These are phyloP conservation scores for Monosporascus ibericus DNA, from an alignment of 2,329 filamentous ascomycete genomes.

Conservation along the genomic window DNA sequence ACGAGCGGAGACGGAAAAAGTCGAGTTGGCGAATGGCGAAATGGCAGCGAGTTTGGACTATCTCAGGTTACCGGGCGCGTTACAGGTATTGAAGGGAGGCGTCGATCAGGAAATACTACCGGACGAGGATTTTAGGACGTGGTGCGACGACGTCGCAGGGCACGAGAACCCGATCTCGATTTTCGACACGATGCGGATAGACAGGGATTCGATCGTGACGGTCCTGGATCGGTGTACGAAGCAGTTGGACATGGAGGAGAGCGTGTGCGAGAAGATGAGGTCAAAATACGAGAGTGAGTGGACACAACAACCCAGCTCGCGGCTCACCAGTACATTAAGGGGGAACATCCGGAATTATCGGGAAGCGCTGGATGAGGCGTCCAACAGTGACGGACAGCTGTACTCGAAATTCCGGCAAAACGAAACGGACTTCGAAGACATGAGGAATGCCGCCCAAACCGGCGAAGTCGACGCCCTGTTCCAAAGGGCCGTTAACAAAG, in stretches of 20 bases:
- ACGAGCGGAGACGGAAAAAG: constrained; percentile 86
- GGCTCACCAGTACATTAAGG: constrained; percentile 80
- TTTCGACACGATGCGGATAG: constrained; percentile 71
- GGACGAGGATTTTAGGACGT: constrained; percentile 85
- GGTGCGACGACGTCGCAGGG: constrained; percentile 88
- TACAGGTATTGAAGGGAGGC: constrained; percentile 88
- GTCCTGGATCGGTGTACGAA: constrained; percentile 76
- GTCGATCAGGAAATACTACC: constrained; percentile 84
- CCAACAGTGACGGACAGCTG: constrained; percentile 77
- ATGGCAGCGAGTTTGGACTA: constrained; percentile 96
- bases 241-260: constrained; percentile 93
- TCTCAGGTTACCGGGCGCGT: constrained; percentile 77
- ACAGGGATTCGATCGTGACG: constrained; percentile 68
- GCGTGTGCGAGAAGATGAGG: constrained; percentile 97
- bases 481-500: constrained; percentile 77
- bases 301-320: constrained; percentile 93
- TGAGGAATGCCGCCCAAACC: constrained; percentile 80
- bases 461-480: constrained; percentile 87
- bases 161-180: constrained; percentile 74
- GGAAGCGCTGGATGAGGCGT: constrained; percentile 83
- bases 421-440: constrained; percentile 86
- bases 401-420: constrained; percentile 79
- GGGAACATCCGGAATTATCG: constrained; percentile 84
- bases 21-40: constrained; percentile 87
- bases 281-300: constrained; percentile 94